Base-by-base conservation (phyloP, 2,329 filamentous ascomycete species). In the Sphaerulina populicola region DNA sequence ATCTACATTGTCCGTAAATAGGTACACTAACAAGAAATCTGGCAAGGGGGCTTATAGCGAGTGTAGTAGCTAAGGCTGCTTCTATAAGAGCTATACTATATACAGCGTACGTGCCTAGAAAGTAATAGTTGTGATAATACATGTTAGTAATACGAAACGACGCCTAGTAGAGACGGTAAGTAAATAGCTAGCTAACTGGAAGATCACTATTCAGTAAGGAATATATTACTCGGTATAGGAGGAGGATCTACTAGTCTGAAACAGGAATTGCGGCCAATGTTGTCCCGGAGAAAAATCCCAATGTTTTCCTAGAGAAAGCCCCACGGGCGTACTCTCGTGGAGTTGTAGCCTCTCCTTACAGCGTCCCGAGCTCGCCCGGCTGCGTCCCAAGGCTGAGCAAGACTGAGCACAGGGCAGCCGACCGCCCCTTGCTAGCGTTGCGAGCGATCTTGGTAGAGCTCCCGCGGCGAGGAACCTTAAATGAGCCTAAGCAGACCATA, bases 221-320 rank as follows among this genome's bases (percentile, higher is more conserved):
- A 8, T 33, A 8, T 33, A 10, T 33, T 10, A 8, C 31, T 10
- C 4, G 10, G 31, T 3, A 8, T 35, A 9, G 27, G 46, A 4
- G 15, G 8, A 14, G 33, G 21, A 23, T 23, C 9, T 36, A 44
- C 23, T 21, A 8, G 45, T 14, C 12, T 27, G 41, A 15, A 38
- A 53, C 36, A 14, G 46, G 45, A 31, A 36, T n/a, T 27, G 42
- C n/a, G n/a, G 29, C 33, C 8, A 30, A 12, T 18, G 47, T 15
- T 18, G 40, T 18, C 18, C 41, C 42, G 49, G 35, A 46, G n/a
- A 36, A 29, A 45, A n/a, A n/a, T n/a, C n/a, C n/a, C n/a, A n/a
- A n/a, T n/a, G n/a, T n/a, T n/a, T n/a, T n/a, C n/a, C n/a, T n/a
- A n/a, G n/a, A n/a, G n/a, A n/a, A n/a, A n/a, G n/a, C n/a, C n/a